phyloP scores from a whole-genome alignment of 2,329 filamentous ascomycete species.

The Cyanodermella asteris region DNA sequence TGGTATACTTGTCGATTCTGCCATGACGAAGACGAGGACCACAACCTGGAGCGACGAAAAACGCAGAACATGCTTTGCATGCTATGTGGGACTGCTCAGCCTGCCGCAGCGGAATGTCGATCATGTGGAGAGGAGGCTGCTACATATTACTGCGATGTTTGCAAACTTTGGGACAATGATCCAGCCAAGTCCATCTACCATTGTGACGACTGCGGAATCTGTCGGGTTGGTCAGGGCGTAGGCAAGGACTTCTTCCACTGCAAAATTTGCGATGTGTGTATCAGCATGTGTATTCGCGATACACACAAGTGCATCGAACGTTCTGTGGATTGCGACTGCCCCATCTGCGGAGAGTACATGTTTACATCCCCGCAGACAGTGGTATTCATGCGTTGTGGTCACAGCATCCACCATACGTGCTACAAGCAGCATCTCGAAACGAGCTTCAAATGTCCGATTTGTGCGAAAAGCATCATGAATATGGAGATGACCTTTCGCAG shows the following conservation, averaged over 20 bases:
- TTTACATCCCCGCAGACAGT: slow-evolving; percentile 78
- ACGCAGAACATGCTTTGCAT: slow-evolving; percentile 97
- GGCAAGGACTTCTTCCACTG: slow-evolving; percentile 97
- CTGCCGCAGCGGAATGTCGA: slow-evolving; percentile 54
- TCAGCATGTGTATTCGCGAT: slow-evolving; percentile 64
- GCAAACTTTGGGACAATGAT: slow-evolving; percentile 95
- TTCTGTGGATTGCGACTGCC: slow-evolving; percentile 86
- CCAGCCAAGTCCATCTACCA: slow-evolving; percentile 83
- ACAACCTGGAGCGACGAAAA: slow-evolving; percentile 55
- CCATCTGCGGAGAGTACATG: slow-evolving; percentile 90
- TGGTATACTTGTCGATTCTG: slow-evolving; percentile 96
- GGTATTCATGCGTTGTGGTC: slow-evolving; percentile 86
- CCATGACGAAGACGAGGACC: slow-evolving; percentile 65
- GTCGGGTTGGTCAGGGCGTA: slow-evolving; percentile 68
- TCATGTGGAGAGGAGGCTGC: slow-evolving; percentile 58
- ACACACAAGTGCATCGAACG: slow-evolving; percentile 88
- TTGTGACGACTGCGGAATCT: slow-evolving; percentile 89
- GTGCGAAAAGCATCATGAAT: slow-evolving; percentile 87
- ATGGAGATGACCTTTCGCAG: slow-evolving; percentile 94
- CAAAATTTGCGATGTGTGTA: slow-evolving; percentile 90
- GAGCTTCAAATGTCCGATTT: slow-evolving; percentile 91
- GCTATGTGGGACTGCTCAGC: slow-evolving; percentile 71
- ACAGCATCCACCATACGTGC: slow-evolving; percentile 83
- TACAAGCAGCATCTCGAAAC: slow-evolving; percentile 71
- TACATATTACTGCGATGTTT: slow-evolving; percentile 81